phyloP scores from a whole-genome alignment of 2,329 filamentous ascomycete genomes.

The Alternaria metachromatica region DNA sequence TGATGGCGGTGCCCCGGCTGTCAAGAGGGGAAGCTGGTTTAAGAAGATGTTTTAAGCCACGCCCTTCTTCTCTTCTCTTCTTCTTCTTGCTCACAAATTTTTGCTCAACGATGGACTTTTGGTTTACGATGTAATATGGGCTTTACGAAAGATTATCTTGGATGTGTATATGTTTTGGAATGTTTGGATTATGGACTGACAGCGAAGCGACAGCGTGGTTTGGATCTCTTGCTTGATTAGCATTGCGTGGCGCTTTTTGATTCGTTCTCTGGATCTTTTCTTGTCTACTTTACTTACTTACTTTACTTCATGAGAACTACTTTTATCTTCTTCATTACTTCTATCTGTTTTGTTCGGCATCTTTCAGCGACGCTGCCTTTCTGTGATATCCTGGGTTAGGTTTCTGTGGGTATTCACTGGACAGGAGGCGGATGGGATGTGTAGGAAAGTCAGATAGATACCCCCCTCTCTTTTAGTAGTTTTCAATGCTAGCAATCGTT shows the following conservation, averaged over 20 bases:
- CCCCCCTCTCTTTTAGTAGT: conserved; percentile 7
- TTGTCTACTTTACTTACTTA: neutral
- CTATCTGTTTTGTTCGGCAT: no score
- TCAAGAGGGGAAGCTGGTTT: conserved; percentile 55
- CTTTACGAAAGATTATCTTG: neutral
- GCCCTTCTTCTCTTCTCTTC: neutral
- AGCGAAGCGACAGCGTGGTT: neutral
- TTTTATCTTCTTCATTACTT: neutral
- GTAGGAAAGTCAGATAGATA: conserved; percentile 19
- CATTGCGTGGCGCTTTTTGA: conserved; percentile 1
- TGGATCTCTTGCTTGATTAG: neutral
- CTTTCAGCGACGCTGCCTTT: neutral
- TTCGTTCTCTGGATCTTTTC: neutral
- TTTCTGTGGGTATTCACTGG: neutral
- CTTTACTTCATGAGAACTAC: neutral
- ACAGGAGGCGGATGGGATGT: neutral
- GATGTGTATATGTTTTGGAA: conserved; percentile 2
- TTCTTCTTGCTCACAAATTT: neutral
- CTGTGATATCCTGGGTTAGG: conserved; percentile 7
- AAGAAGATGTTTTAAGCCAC: conserved; percentile 52
- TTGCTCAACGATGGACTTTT: neutral
- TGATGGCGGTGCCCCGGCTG: conserved; percentile 29
- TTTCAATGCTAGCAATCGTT: neutral
- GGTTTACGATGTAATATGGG: neutral
- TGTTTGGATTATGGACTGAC: neutral